Evolutionary conservation across 2,329 filamentous ascomycete genomes (phyloP).

Genomic region (Aspergillus phoenicis): DNA sequence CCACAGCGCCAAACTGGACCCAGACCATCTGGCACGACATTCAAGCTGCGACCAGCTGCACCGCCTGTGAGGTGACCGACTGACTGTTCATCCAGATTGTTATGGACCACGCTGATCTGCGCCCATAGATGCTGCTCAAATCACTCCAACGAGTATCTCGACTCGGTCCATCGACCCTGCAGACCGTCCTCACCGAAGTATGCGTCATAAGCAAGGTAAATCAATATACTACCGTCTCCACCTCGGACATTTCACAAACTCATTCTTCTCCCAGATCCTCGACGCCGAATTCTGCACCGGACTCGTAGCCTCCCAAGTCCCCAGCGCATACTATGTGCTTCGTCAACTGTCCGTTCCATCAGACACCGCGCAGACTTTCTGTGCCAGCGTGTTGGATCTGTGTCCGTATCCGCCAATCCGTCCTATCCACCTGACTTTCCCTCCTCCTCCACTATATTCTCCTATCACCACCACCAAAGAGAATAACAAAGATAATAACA

Average conservation of each 20-base stretch:
- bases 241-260: neutral
- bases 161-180: constrained; percentile 48
- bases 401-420: constrained; percentile 56
- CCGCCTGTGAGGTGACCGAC: constrained; percentile 29
- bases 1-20: constrained; percentile 4
- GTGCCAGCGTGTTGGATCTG: constrained; percentile 56
- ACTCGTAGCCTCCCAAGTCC: constrained; percentile 55
- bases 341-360: constrained; percentile 53
- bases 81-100: neutral
- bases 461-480: constrained; percentile 13
- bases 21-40: constrained; percentile 33
- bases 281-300: constrained; percentile 61
- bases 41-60: constrained; percentile 35
- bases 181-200: constrained; percentile 40
- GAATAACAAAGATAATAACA: no score
- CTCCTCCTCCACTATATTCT: constrained; percentile 38
- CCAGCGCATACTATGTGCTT: constrained; percentile 55
- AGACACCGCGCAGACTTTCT: constrained; percentile 55
- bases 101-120: neutral
- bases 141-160: constrained; percentile 49
- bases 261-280: constrained; percentile 48
- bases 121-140: constrained; percentile 31
- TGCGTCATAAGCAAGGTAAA: constrained; percentile 41
- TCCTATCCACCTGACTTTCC: constrained; percentile 49
- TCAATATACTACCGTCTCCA: constrained; percentile 5